Percentiles rank a stretch among this genome's conserved stretches.
Evolutionary conservation across 2,329 filamentous ascomycete genomes (phyloP).

Genomic region (Alternaria hordeiaustralica): DNA sequence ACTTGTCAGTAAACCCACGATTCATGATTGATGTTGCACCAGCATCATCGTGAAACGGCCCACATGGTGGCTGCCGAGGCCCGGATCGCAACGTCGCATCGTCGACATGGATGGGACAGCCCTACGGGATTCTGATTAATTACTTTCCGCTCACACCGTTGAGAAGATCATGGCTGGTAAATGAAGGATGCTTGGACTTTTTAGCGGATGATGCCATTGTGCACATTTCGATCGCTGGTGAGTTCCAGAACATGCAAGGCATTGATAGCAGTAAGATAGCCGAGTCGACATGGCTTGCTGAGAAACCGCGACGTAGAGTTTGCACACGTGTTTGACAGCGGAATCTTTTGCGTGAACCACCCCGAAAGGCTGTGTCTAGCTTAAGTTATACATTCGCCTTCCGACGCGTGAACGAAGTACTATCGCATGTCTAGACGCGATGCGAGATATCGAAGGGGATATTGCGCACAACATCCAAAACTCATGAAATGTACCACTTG

Average conservation of each 20-base stretch:
- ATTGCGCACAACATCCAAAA: background rate
- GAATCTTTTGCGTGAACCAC: background rate
- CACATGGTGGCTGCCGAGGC: conserved; percentile 5
- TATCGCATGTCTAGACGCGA: background rate
- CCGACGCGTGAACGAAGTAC: background rate
- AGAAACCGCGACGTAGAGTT: background rate
- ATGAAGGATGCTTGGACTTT: background rate
- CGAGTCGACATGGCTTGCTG: background rate
- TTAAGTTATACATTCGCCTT: background rate
- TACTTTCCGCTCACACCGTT: background rate
- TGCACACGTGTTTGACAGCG: background rate
- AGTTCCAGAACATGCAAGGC: background rate
- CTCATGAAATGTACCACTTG: background rate
- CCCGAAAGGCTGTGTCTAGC: background rate
- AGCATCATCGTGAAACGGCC: conserved; percentile 5
- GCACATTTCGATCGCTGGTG: background rate
- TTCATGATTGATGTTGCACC: conserved; percentile 2
- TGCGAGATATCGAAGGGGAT: background rate
- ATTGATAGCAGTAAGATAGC: background rate
- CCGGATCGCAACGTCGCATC: background rate
- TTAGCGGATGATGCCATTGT: background rate
- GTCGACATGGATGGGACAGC: conserved; percentile 3
- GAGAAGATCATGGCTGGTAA: background rate
- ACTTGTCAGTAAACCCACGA: background rate
- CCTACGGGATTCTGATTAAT: background rate